Base-by-base conservation (phyloP, 1,284 basidiomycete species). In the Boletellus sp. region DNA sequence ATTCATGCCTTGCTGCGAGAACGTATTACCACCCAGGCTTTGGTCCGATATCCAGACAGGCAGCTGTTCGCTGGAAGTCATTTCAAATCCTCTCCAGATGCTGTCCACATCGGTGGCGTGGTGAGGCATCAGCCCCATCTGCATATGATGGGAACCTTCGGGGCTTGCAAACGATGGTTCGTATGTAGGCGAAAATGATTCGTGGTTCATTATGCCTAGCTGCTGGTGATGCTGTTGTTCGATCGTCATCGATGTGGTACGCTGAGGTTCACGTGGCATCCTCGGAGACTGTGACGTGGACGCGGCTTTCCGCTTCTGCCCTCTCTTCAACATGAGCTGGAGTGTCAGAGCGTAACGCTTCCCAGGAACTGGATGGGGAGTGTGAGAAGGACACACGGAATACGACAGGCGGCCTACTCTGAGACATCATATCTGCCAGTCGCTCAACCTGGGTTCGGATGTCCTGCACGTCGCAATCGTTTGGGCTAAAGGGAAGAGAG, bases 331-430 rank as follows among this genome's bases (percentile, higher is more conserved):
- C 83, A 95, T 95, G 26, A 94, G 72, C 57, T 91, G 87, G 18
- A 96, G 75, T 2, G 91, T 94, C 47, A 92, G 71, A 12, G 92
- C 92, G 61, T 95, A 96, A 50, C 93, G 83, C 60, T 90, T 91
- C 15, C 91, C 92, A 18, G 93, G 91, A 56, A 93, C 91, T 92
- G 61, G 4, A 50, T 50, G 21, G 51, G 50, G 15, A 18, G 30
- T 35, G 43, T 62, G 44, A 58, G 55, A 45, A 15, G 53, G 47
- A 44, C 16, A 55, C 41, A 53, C 48, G 21, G 18, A n/a, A 49
- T 12, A 21, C 18, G 30, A 50, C 12, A 18, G 35, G 60, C 69
- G 19, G 63, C 74, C 62, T 65, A 93, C 93, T 85, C 70, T 88
- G 82, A 1, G 86, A 80, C 71, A 94, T 80, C 10, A 93, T 74